These are phyloP conservation scores for Ceratocystis papillata DNA, from an alignment of 2,329 filamentous ascomycete genomes.

Conservation along the genomic window DNA sequence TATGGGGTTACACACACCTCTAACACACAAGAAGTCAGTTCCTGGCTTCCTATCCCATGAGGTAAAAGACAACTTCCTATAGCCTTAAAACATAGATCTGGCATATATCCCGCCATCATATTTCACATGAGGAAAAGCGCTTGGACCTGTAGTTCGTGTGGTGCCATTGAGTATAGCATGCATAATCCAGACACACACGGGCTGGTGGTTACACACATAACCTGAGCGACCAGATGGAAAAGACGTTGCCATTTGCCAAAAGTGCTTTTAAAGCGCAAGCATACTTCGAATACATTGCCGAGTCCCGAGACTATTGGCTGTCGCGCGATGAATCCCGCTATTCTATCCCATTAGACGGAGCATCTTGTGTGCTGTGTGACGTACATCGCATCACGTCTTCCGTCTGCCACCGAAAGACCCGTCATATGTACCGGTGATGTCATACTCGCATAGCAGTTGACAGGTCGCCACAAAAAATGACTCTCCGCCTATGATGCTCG, in stretches of 20 bases:
- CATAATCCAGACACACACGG: neutral
- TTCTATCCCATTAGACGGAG: neutral
- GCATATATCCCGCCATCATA: neutral
- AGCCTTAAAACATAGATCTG: neutral
- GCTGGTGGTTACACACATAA: neutral
- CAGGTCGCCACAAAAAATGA: neutral
- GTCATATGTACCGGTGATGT: conserved; percentile 8
- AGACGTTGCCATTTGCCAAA: neutral
- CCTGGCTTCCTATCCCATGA: neutral
- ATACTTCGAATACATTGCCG: neutral
- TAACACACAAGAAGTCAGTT: too few relatives aligned
- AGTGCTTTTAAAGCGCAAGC: too few relatives aligned
- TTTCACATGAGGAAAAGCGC: conserved; percentile 2
- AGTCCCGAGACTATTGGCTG: neutral
- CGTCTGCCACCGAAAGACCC: neutral
- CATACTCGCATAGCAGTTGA: neutral
- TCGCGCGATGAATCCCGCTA: neutral
- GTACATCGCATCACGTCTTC: neutral
- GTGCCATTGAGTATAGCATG: neutral
- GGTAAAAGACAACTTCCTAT: neutral
- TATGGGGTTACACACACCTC: neutral
- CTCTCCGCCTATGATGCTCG: neutral
- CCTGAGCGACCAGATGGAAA: neutral
- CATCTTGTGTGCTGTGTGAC: conserved; percentile 1
- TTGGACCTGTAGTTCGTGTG: conserved; percentile 3